phyloP scores from a whole-genome alignment of 1,139 yeast species.

The Magnusiomyces sp. region DNA sequence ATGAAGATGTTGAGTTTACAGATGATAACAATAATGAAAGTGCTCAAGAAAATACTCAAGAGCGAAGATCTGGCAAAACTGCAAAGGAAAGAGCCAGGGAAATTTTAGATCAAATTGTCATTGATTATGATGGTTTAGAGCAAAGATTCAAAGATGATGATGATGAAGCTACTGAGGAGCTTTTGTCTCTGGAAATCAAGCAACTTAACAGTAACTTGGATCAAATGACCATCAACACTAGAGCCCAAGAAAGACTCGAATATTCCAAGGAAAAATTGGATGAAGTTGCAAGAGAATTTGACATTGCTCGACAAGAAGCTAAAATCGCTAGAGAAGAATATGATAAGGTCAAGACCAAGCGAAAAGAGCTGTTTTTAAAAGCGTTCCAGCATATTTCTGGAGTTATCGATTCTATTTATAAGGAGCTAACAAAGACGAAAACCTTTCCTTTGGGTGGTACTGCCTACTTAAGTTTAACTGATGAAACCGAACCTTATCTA shows the following conservation, averaged over 20 bases:
- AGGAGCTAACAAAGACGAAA: constrained; percentile 64
- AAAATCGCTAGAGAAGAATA: constrained; percentile 48
- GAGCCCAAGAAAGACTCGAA: constrained; percentile 66
- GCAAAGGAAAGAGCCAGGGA: constrained; percentile 13
- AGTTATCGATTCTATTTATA: constrained; percentile 71
- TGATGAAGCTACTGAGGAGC: constrained; percentile 30
- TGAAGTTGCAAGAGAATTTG: constrained; percentile 58
- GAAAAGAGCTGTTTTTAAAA: constrained; percentile 54
- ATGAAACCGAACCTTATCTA: constrained; percentile 74
- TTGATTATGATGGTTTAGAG: constrained; percentile 50
- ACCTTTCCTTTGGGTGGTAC: constrained; percentile 74
- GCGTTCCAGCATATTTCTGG: constrained; percentile 73
- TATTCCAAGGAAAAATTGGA: constrained; percentile 58
- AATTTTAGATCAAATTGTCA: constrained; percentile 38
- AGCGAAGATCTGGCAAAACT: background rate
- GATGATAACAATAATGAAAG: constrained; percentile 32
- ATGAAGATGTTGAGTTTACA: constrained; percentile 21
- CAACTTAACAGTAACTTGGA: constrained; percentile 51
- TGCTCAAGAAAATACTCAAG: constrained; percentile 1
- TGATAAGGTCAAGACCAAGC: constrained; percentile 48
- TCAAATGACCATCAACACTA: constrained; percentile 65
- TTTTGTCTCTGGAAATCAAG: constrained; percentile 41
- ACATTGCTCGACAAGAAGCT: constrained; percentile 54
- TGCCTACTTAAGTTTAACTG: constrained; percentile 79
- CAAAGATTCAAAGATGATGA: constrained; percentile 35